Base-by-base conservation (phyloP, 2,329 filamentous ascomycete genomes). In the Aspergillus transmontanensis region DNA sequence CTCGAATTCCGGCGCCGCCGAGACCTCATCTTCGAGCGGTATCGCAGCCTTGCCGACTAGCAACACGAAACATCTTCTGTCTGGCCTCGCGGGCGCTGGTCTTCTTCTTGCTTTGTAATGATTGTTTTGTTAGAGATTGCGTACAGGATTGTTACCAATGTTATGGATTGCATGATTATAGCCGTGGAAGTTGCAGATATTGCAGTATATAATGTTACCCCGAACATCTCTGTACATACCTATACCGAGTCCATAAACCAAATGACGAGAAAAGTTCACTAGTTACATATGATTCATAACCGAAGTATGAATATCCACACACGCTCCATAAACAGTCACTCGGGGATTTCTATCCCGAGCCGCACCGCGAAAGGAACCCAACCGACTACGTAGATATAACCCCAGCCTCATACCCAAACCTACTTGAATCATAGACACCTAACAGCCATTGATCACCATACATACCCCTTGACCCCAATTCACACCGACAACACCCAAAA, bases 21-120 rank as follows among this genome's bases (percentile, higher is more conserved):
- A 56, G 26, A 67, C 48, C 26, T 5, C 60, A 4, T 64, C 63
- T 12, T 64, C 64, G 10, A 57, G 53, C 4, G 68, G 60, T 14
- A 26, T 65, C 50, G 68, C 63, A n/a, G 59, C 66, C 1, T 39
- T 63, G 48, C 60, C 66, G 3, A 70, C 67, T 0, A 57, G 57
- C 14, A 67, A 65, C 36, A 34, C 62, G 11, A 64, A 63, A 39
- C 63, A 66, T 30, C 60, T 70, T 43, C 60, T 70, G 14, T 64
- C 68, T 43, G 68, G 68, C 23, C 32, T 70, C 10, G 61, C 67
- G 12, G 68, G 68, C 11, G 66, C 65, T 41, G 68, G 68, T 30
- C 53, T 70, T 30, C 57, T 70, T 21, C 62, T 70, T 28, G 61
- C 66, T 3, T 28, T 70, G 28, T 70, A 67, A 26, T 55, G 51